Evolutionary conservation across 2,329 filamentous ascomycete species (phyloP), one percentile per base, ranked within the genome.

Genomic region (Rutstroemia sydowiana): DNA sequence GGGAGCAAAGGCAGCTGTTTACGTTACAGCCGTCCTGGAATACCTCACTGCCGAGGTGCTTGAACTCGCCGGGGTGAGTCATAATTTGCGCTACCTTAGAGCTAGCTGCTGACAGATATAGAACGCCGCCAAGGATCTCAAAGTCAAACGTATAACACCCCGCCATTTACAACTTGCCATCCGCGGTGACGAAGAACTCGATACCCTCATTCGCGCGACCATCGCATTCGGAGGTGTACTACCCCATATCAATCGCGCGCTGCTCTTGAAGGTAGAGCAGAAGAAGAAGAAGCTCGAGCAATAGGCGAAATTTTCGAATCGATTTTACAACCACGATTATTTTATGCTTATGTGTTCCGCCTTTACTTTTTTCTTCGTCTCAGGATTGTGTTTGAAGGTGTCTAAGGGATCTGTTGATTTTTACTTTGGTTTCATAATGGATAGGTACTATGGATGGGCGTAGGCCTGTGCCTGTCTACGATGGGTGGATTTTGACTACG

Each of bases 141-240:
- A 97, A 75, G 93, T 97, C 75, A 98, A 97, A 84, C 93, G 93
- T 73, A 98, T 98, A 73, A 97, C 92, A 11, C 93, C 93, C 52
- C 91, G 93, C 71, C 93, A 98, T 72, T 76, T 98, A 60, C 93
- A 98, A 73, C 87, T 98, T 58, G 93, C 93, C 65, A 98, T 98
- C 69, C 90, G 93, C 66, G 93, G 93, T 68, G 93, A 98, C 71
- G 93, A 98, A 75, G 93, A 98, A 73, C 79, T 98, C 63, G 93
- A 98, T 71, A 97, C 91, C 21, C 79, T 98, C 53, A 97, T 98
- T 70, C 88, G 91, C 65, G 93, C 93, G 53, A 98, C 93, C 57
- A 98, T 98, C 66, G 93, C 93, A 55, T 97, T 95, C 63, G 93
- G 93, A 76, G 93, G 93, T 85, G 93, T 98, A 26, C 77, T 98